Base-by-base conservation (phyloP, 148 eudicot genomes). In the Pharnaceum exiguum region DNA sequence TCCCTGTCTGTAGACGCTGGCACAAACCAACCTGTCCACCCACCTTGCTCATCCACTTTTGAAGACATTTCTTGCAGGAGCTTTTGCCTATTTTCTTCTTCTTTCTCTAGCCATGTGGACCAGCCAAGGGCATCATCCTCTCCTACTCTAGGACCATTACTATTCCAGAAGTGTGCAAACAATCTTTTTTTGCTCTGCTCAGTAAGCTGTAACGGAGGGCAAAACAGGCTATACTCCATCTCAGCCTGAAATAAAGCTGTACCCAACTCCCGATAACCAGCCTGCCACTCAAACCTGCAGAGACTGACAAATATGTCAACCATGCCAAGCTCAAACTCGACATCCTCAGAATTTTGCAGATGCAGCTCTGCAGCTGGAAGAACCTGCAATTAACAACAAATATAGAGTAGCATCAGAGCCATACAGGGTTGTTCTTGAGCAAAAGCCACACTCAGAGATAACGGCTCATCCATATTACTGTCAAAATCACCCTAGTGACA, bases 51-150 rank as follows among this genome's bases (percentile, higher is more conserved):
- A 61, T 66, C 79, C 49, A 73, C 73, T 63, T 51, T 66, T 0
- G 60, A 61, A 12, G 78, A 65, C 55, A 66, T 71, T 53, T 85
- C 87, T 31, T 22, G 68, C 15, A 76, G 65, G 42, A 77, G 70
- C 71, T 69, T 76, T 57, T 81, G 88, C 68, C 95, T 83, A 37
- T 78, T 60, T 64, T 93, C 95, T 76, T 93, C 98, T 71, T 88
- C 96, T 71, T 83, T 93, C 71, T 83, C 96, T 60, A 93, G 67
- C 98, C 98, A 93, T 0, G 78, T 70, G 53, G 90, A 76, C 98
- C 98, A 93, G 58, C 98, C 98, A 68, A 93, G 83, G 26, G 96
- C 96, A 53, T 85, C 95, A 69, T 93, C 96, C 76, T 93, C 98
- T 51, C 98, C 98, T 44, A 88, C 61, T 76, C 96, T 85, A 51